A percentile compares a stretch with the other conserved stretches of the same genome.
phyloP scores from a whole-genome alignment of 2,329 filamentous ascomycete genomes.

The Coniochaeta hoffmannii region DNA sequence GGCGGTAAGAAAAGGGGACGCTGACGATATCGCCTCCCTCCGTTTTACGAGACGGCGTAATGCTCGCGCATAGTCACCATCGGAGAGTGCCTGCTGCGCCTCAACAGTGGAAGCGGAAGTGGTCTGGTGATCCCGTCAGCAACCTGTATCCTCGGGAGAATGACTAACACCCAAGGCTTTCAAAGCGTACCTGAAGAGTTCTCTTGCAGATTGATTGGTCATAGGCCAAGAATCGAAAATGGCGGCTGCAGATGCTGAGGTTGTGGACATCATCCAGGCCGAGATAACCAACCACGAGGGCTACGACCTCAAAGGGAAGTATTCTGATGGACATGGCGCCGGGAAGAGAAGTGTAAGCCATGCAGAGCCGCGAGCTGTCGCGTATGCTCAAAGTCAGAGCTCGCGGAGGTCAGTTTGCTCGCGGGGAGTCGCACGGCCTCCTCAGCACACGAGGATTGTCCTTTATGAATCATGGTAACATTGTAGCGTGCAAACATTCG shows the following conservation, averaged over 20 bases:
- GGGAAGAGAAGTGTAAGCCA: background rate
- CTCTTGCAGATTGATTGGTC: constrained; percentile 50
- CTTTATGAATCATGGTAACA: background rate
- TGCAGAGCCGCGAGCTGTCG: background rate
- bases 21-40: constrained; percentile 50
- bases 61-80: constrained; percentile 37
- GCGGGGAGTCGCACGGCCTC: background rate
- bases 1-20: constrained; percentile 53
- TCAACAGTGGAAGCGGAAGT: constrained; percentile 24
- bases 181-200: constrained; percentile 44
- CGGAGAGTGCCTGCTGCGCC: constrained; percentile 20
- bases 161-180: background rate
- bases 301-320: constrained; percentile 59
- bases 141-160: background rate
- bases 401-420: background rate
- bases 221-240: constrained; percentile 40
- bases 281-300: constrained; percentile 46
- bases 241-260: constrained; percentile 43
- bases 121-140: constrained; percentile 21
- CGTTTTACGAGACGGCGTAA: constrained; percentile 56
- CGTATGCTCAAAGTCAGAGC: background rate
- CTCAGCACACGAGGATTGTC: background rate
- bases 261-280: constrained; percentile 51
- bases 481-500: background rate
- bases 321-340: constrained; percentile 20